These are phyloP conservation scores for Phytopythium litorale DNA, from an alignment of 352 stramenopile genomes.

Conservation along the genomic window DNA sequence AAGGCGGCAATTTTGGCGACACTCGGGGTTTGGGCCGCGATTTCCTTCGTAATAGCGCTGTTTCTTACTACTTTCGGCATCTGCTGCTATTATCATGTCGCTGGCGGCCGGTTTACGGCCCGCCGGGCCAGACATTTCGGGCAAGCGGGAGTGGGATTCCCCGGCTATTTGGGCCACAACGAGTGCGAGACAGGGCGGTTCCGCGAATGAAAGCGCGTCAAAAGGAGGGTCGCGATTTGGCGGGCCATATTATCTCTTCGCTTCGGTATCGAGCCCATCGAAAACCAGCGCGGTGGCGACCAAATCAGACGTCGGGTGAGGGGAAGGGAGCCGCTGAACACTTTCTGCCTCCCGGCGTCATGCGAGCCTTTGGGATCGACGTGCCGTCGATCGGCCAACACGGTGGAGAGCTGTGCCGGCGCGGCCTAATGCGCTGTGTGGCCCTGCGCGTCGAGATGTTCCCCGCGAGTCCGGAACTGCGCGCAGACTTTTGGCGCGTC, in stretches of 20 bases:
- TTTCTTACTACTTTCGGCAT: neutral
- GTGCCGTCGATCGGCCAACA: neutral
- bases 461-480: neutral
- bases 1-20: neutral
- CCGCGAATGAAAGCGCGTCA: neutral
- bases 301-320: constrained; percentile 5
- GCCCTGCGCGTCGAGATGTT: neutral
- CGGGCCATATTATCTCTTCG: neutral
- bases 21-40: neutral
- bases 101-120: neutral
- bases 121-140: neutral
- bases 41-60: neutral
- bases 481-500: neutral
- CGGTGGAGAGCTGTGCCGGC: neutral
- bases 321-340: constrained; percentile 2
- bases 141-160: neutral
- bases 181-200: neutral
- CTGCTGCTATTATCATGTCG: neutral
- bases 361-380: neutral
- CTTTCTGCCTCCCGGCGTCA: constrained; percentile 1
- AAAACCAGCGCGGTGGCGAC: neutral
- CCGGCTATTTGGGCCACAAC: neutral
- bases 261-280: neutral
- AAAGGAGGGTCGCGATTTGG: neutral
- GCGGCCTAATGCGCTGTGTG: neutral